Evolutionary conservation across 495 filamentous ascomycete species (phyloP).

Genomic region (Lasiosphaeriaceae sp.): DNA sequence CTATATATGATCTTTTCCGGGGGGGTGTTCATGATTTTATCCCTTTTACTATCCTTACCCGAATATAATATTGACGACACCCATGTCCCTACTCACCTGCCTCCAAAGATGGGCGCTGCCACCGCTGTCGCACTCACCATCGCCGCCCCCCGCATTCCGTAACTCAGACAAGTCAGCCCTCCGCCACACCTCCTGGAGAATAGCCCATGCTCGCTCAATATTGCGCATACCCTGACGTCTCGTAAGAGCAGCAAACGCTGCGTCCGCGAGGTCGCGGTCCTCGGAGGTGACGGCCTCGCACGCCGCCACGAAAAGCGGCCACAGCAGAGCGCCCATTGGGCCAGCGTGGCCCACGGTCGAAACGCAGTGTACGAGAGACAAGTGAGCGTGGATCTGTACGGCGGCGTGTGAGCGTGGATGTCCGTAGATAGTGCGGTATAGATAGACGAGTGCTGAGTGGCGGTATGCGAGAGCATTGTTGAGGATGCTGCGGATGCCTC

Average conservation of each 20-base stretch:
- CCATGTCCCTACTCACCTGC: constrained; percentile 46
- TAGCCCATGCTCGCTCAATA: constrained; percentile 54
- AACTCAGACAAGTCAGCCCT: constrained; percentile 36
- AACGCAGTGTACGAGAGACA: constrained; percentile 49
- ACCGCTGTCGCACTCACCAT: background rate
- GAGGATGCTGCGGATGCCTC: constrained; percentile 44
- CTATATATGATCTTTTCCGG: no score
- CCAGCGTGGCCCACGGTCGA: constrained; percentile 48
- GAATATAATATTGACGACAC: constrained; percentile 53
- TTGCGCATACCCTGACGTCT: constrained; percentile 59
- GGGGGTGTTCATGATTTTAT: no score
- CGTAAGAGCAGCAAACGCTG: constrained; percentile 47
- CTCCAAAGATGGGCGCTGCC: constrained; percentile 39
- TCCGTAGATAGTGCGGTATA: constrained; percentile 53
- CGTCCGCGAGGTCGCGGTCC: constrained; percentile 42
- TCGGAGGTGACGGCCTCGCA: constrained; percentile 47
- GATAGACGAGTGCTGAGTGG: constrained; percentile 57
- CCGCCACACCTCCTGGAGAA: constrained; percentile 56
- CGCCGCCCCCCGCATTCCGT: background rate
- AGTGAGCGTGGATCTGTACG: constrained; percentile 49
- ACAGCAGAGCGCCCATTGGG: constrained; percentile 57
- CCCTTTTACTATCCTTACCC: constrained; percentile 30
- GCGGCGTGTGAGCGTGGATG: constrained; percentile 38
- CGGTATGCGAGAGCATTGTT: constrained; percentile 61
- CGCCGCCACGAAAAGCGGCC: constrained; percentile 58